A percentile compares a stretch with the other conserved stretches of the same genome.
phyloP scores from a whole-genome alignment of 192 early-diverging fungal species.

The Coemansia sp. region DNA sequence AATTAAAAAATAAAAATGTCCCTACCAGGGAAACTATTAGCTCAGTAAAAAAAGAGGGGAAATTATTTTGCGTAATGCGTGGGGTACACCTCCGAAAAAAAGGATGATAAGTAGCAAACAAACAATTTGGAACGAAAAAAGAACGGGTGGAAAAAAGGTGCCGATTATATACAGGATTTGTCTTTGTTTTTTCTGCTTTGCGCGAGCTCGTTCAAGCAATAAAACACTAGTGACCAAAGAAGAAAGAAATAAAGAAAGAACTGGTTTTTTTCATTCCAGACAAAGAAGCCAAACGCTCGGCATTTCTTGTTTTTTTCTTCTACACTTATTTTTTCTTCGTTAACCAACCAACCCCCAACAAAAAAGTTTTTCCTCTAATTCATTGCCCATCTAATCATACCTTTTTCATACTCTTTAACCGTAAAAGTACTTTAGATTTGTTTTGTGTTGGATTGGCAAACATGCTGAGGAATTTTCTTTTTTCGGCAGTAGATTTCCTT shows the following conservation, averaged over 20 bases:
- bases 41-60: neutral
- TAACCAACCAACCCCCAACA: neutral
- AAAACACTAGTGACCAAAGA: neutral
- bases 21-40: no score
- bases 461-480: neutral
- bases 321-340: neutral
- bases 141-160: neutral
- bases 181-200: no score
- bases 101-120: neutral
- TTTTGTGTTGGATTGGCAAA: neutral
- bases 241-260: neutral
- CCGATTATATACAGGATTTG: neutral
- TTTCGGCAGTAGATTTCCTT: neutral
- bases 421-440: neutral
- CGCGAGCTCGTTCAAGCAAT: no score
- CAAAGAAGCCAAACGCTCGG: neutral
- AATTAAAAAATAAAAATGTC: neutral
- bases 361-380: neutral
- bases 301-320: neutral
- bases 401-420: neutral
- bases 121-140: neutral
- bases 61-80: constrained; percentile 8
- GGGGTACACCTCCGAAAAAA: constrained; percentile 1
- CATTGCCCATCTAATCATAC: neutral
- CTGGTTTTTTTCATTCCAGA: neutral